Percentiles rank a stretch among this genome's conserved stretches.
Conservation (phyloP, 345 rosid species). For the Ceriops zippeliana region DNA sequence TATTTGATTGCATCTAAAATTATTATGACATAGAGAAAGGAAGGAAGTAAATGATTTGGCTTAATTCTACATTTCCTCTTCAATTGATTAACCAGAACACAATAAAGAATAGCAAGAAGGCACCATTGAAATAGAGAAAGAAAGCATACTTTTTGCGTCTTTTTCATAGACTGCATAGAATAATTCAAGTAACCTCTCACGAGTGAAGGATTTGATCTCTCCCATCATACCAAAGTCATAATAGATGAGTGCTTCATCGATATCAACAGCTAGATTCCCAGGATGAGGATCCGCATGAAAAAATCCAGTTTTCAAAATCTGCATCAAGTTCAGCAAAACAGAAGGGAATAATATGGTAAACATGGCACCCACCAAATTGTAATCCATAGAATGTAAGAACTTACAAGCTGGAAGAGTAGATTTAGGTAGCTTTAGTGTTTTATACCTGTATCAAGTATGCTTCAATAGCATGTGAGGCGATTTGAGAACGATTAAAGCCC, state of each 20-base stretch:
- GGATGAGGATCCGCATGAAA: constrained; percentile 99
- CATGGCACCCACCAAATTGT: background rate
- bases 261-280: constrained; percentile 89
- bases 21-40: too few species aligned
- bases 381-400: background rate
- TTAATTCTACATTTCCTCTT: background rate
- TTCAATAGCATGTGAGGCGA: constrained; percentile 84
- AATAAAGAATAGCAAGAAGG: background rate
- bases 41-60: too few species aligned
- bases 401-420: background rate
- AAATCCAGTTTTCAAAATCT: constrained; percentile 93
- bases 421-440: constrained; percentile 6
- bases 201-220: constrained; percentile 86
- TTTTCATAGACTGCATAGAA: constrained; percentile 89
- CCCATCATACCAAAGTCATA: constrained; percentile 99
- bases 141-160: constrained; percentile 73
- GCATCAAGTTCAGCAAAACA: constrained; percentile 6
- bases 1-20: too few species aligned
- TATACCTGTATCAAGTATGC: constrained; percentile 91
- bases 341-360: background rate
- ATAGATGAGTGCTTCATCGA: constrained; percentile 76
- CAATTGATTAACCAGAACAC: background rate
- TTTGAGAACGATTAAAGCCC: constrained; percentile 59
- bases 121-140: constrained; percentile 6
- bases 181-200: constrained; percentile 77